Conservation (phyloP, 257 asterid species). For the Nicotiana otophora region DNA sequence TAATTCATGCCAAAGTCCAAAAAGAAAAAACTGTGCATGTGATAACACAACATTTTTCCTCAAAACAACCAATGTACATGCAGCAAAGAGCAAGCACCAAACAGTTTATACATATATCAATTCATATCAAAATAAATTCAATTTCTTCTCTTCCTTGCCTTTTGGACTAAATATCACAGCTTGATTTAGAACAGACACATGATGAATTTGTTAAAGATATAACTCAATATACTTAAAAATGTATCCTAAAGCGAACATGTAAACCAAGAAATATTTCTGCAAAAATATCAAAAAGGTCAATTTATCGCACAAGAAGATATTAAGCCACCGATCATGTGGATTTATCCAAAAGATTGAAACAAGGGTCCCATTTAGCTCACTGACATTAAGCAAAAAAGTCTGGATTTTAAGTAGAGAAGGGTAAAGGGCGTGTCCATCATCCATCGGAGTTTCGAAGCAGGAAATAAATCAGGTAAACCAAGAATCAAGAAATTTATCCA, state of each 20-base stretch:
- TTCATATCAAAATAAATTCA: not conserved
- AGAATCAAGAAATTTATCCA: not conserved
- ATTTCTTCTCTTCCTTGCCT: not conserved
- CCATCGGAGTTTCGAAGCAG: not conserved
- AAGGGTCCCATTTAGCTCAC: not conserved
- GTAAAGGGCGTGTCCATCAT: not conserved
- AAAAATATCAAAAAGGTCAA: not conserved
- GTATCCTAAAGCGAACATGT: not conserved
- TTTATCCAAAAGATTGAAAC: not conserved
- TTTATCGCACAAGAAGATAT: not conserved
- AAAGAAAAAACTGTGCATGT: not conserved
- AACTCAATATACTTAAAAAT: not conserved
- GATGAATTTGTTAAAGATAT: not conserved
- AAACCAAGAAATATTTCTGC: not conserved
- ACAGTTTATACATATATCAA: not conserved
- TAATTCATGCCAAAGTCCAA: not conserved
- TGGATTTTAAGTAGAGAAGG: not conserved
- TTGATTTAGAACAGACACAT: not conserved
- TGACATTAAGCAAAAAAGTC: not conserved
- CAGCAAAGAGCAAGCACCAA: not conserved
- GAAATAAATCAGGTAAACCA: not conserved
- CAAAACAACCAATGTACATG: not conserved
- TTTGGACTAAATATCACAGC: not conserved
- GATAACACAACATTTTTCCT: not conserved
- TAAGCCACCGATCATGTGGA: not conserved